A percentile compares a stretch with the other conserved stretches of the same genome.
Conservation (phyloP, 768 basidiomycete species). For the Leccinum broughii region DNA sequence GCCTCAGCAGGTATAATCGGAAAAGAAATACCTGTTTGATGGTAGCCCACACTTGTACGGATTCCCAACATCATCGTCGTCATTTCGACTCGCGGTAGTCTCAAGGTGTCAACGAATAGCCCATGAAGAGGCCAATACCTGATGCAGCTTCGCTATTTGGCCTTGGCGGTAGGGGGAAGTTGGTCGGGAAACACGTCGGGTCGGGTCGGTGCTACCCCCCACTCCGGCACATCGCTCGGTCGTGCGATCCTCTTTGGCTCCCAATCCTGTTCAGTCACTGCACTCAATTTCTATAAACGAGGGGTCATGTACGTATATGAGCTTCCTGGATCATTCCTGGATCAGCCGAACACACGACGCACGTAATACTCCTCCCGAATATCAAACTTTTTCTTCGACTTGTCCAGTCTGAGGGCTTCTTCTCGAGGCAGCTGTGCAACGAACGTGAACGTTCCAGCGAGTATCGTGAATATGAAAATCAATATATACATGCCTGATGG, state of each 20-base stretch:
- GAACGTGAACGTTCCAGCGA: neutral
- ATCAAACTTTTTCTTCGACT: conserved; percentile 78
- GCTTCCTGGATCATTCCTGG: neutral
- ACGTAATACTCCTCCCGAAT: conserved; percentile 97
- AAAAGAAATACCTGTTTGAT: neutral
- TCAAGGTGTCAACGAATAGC: neutral
- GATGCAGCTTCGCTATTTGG: conserved; percentile 2
- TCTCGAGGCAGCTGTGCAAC: conserved; percentile 63
- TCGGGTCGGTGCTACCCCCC: conserved; percentile 77
- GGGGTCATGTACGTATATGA: neutral
- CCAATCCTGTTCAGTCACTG: conserved; percentile 69
- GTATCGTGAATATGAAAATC: neutral
- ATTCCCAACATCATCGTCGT: neutral
- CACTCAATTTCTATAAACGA: conserved; percentile 53
- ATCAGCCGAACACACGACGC: conserved; percentile 37
- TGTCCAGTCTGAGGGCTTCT: conserved; percentile 73
- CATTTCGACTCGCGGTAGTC: neutral
- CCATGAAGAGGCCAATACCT: neutral
- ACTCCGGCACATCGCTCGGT: conserved; percentile 88
- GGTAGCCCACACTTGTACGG: neutral
- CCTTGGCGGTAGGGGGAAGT: conserved; percentile 7
- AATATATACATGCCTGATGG: conserved; percentile 50
- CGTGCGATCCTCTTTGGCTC: conserved; percentile 83
- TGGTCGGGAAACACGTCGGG: conserved; percentile 28
- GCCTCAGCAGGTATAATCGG: neutral